These are phyloP conservation scores for Hypsizygus ulmarius DNA, from an alignment of 1,284 basidiomycete genomes.

Conservation along the genomic window DNA sequence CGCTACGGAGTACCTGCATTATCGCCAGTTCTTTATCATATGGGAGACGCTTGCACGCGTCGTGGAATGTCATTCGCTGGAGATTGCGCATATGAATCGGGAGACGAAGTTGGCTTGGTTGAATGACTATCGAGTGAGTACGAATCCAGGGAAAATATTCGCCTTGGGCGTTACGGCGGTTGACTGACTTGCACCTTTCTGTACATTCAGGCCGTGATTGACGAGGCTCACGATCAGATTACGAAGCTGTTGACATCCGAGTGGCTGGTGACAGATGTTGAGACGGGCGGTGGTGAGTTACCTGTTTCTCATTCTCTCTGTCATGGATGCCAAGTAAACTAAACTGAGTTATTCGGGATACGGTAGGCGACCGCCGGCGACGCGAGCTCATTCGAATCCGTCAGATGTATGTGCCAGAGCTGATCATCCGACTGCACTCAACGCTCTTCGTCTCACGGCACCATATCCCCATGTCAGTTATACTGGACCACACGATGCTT, in stretches of 20 bases:
- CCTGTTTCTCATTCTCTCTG: not conserved
- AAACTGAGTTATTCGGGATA: not conserved
- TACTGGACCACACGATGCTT: not conserved
- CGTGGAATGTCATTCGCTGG: constrained; percentile 53
- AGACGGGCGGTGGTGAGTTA: constrained; percentile 40
- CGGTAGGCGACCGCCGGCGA: constrained; percentile 53
- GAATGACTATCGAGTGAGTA: constrained; percentile 55
- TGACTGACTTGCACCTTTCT: not conserved
- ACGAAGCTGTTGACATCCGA: constrained; percentile 70
- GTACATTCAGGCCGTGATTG: constrained; percentile 47
- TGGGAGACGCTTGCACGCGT: constrained; percentile 63
- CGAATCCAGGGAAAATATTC: too few relatives aligned
- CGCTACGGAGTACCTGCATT: constrained; percentile 70
- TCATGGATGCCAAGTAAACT: not conserved
- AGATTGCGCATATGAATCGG: constrained; percentile 51
- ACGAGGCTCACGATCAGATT: constrained; percentile 58
- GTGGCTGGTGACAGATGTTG: constrained; percentile 64
- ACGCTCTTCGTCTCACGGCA: constrained; percentile 67
- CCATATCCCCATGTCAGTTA: constrained; percentile 65
- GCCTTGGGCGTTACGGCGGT: too few relatives aligned
- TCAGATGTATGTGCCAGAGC: constrained; percentile 88
- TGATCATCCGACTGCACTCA: constrained; percentile 83
- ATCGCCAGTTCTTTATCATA: constrained; percentile 69
- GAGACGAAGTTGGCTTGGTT: constrained; percentile 63
- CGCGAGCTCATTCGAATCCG: constrained; percentile 79